phyloP scores from a whole-genome alignment of 768 basidiomycete species.

The Chalciporus pseudorubinellus region DNA sequence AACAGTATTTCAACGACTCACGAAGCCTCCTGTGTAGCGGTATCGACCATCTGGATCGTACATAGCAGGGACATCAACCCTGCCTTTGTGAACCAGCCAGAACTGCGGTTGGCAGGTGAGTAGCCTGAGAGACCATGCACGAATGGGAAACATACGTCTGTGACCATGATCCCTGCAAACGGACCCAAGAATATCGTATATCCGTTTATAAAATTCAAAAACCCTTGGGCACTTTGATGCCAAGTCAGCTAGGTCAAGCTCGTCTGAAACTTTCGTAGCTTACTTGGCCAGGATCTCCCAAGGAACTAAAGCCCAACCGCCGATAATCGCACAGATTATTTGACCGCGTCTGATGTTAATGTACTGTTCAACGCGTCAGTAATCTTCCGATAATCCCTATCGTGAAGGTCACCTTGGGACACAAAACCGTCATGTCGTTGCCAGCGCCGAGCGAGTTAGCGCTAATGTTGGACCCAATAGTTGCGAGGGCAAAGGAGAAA shows the following conservation, averaged over 20 bases:
- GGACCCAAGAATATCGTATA: slow-evolving; percentile 88
- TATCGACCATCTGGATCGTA: slow-evolving; percentile 80
- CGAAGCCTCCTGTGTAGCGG: slow-evolving; percentile 71
- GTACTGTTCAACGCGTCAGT: slow-evolving; percentile 20
- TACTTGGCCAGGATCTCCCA: slow-evolving; percentile 73
- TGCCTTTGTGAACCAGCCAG: slow-evolving; percentile 71
- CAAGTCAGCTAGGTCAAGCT: too few relatives aligned
- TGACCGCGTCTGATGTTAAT: slow-evolving; percentile 31
- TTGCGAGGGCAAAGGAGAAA: slow-evolving; percentile 69
- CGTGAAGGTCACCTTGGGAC: slow-evolving; percentile 42
- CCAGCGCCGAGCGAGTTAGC: slow-evolving; percentile 76
- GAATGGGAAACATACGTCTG: slow-evolving; percentile 42
- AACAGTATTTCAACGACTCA: slow-evolving; percentile 37
- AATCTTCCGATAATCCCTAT: neutral
- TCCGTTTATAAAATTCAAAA: slow-evolving; percentile 77
- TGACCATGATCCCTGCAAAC: slow-evolving; percentile 73
- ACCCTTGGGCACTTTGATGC: slow-evolving; percentile 50
- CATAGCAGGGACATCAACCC: slow-evolving; percentile 80
- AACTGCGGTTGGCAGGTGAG: slow-evolving; percentile 42
- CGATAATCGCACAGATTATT: slow-evolving; percentile 27
- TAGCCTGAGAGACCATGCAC: neutral
- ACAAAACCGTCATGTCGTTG: slow-evolving; percentile 80
- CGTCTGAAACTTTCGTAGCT: neutral
- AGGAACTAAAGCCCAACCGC: slow-evolving; percentile 80
- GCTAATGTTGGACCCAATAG: slow-evolving; percentile 70